phyloP scores from a whole-genome alignment of 2,329 filamentous ascomycete genomes.

The Aureobasidium sp. region DNA sequence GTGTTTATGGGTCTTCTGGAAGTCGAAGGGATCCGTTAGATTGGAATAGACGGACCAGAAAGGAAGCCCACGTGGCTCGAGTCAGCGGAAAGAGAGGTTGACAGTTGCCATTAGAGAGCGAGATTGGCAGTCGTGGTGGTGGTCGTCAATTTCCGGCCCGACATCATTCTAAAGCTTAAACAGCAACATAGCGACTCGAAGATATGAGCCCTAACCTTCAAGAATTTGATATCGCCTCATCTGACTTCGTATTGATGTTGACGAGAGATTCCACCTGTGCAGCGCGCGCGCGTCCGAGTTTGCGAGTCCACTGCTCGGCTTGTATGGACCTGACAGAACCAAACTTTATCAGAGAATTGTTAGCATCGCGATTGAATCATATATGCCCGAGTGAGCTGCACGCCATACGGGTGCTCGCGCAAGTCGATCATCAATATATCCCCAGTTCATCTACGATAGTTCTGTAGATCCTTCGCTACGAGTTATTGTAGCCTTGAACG shows the following conservation, averaged over 20 bases:
- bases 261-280: no score
- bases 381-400: not conserved
- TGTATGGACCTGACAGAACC: not conserved
- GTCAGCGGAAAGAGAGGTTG: not conserved
- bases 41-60: not conserved
- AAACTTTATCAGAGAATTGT: not conserved
- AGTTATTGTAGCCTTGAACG: not conserved
- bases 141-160: not conserved
- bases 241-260: not conserved
- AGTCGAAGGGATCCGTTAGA: constrained; percentile 16
- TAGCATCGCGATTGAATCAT: not conserved
- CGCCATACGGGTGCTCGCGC: not conserved
- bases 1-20: constrained; percentile 37
- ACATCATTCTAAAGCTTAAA: not conserved
- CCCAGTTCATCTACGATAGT: not conserved
- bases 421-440: not conserved
- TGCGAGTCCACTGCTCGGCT: not conserved
- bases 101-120: not conserved
- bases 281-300: not conserved
- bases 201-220: not conserved
- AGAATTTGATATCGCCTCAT: not conserved
- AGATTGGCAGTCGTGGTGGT: not conserved
- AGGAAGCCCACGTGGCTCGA: not conserved
- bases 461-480: not conserved
- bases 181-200: not conserved